Evolutionary conservation across 2,329 filamentous ascomycete species (phyloP).

Genomic region (Stromatinia cepivora): DNA sequence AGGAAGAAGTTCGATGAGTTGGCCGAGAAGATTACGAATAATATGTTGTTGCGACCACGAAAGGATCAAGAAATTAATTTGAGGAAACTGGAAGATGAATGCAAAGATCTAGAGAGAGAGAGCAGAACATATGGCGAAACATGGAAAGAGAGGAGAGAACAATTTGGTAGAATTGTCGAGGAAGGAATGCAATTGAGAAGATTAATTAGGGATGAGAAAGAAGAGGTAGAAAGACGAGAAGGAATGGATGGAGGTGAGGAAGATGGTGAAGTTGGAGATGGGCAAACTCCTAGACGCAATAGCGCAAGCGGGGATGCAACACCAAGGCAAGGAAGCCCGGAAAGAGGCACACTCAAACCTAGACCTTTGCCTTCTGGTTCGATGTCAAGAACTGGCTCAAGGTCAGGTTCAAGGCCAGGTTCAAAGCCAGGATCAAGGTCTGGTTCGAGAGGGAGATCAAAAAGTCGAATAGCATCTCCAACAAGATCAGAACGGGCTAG

Average conservation of each 20-base stretch:
- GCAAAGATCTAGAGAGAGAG: constrained; percentile 81
- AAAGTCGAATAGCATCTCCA: constrained; percentile 45
- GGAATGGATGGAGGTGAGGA: constrained; percentile 66
- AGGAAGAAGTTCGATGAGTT: constrained; percentile 86
- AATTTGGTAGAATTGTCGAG: constrained; percentile 85
- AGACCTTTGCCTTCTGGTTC: constrained; percentile 34
- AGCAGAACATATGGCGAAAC: constrained; percentile 77
- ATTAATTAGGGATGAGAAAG: constrained; percentile 91
- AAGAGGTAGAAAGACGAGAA: constrained; percentile 85
- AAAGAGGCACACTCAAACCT: constrained; percentile 44
- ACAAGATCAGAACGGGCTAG: constrained; percentile 34
- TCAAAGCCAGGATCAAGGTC: constrained; percentile 45
- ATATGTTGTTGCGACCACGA: constrained; percentile 75
- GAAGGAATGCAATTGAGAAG: constrained; percentile 85
- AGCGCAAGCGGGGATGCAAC: constrained; percentile 50
- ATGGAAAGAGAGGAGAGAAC: constrained; percentile 80
- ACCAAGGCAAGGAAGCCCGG: constrained; percentile 51
- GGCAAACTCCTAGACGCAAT: constrained; percentile 53
- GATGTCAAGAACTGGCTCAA: constrained; percentile 40
- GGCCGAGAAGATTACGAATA: constrained; percentile 82
- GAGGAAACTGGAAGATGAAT: constrained; percentile 83
- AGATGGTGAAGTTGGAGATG: constrained; percentile 60
- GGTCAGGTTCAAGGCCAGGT: constrained; percentile 42
- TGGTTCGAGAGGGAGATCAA: constrained; percentile 44
- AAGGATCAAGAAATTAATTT: constrained; percentile 79